Evolutionary conservation across 768 basidiomycete genomes (phyloP).

Genomic region (Pleurotus tuoliensis): DNA sequence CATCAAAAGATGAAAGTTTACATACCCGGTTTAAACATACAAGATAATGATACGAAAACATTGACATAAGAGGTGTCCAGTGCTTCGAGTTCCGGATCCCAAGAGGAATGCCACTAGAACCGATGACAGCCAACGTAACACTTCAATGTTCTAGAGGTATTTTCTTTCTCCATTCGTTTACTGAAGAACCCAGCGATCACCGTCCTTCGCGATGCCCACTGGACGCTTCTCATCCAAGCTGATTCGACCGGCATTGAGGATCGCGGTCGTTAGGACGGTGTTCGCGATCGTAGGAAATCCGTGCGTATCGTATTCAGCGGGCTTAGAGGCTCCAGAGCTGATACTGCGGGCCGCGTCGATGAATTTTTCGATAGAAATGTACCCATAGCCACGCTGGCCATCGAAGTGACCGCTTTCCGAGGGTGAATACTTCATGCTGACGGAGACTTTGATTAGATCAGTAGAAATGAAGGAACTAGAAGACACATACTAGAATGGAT

Average conservation of each 20-base stretch:
- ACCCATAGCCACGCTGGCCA: conserved; percentile 90
- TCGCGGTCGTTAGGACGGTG: conserved; percentile 83
- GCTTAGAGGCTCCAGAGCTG: conserved; percentile 63
- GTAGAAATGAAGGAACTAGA: conserved; percentile 1
- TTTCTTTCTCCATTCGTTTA: conserved; percentile 29
- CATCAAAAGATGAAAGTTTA: neutral
- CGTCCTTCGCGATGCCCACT: conserved; percentile 70
- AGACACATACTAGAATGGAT: conserved; percentile 83
- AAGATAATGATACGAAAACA: neutral
- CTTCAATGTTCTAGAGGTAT: conserved; percentile 4
- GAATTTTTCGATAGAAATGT: conserved; percentile 91
- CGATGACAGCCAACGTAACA: neutral
- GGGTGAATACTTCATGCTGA: conserved; percentile 91
- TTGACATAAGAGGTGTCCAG: neutral
- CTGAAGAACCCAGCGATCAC: conserved; percentile 64
- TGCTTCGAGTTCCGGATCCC: neutral
- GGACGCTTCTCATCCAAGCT: conserved; percentile 87
- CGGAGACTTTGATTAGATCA: conserved; percentile 6
- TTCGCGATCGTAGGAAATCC: conserved; percentile 87
- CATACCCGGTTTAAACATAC: neutral
- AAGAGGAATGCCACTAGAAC: neutral
- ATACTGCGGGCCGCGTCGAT: conserved; percentile 79
- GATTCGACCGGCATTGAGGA: conserved; percentile 87
- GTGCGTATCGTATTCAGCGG: conserved; percentile 71
- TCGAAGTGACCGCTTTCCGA: conserved; percentile 92